Evolutionary conservation across 75 land plant genomes (phyloP), one percentile per base, ranked within the genome.

Genomic region (Azolla pinnata): DNA sequence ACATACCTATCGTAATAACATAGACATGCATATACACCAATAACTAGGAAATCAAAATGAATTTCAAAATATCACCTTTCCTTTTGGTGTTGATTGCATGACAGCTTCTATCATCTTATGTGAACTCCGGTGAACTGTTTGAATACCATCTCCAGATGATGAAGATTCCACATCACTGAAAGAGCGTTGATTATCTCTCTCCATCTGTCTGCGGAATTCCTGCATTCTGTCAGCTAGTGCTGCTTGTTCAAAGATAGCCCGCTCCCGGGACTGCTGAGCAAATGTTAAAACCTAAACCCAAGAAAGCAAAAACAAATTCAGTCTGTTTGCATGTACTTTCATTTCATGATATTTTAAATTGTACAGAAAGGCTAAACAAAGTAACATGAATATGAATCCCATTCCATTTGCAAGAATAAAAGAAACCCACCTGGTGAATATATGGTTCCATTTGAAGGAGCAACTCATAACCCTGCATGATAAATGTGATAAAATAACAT

Each of bases 281-380:
- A 81, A 95, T 42, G 99, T 81, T 53, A 95, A 67, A 17, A 95
- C 99, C 98, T 93, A 77, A n/a, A n/a, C n/a, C n/a, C n/a, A n/a
- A n/a, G n/a, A n/a, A n/a, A n/a, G n/a, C n/a, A n/a, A n/a, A n/a
- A n/a, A n/a, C n/a, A n/a, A n/a, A n/a, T n/a, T n/a, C n/a, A n/a
- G n/a, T n/a, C n/a, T n/a, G n/a, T n/a, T n/a, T n/a, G n/a, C n/a
- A n/a, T n/a, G n/a, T n/a, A n/a, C n/a, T n/a, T n/a, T n/a, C n/a
- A n/a, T n/a, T n/a, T n/a, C n/a, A n/a, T n/a, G n/a, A n/a, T n/a
- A n/a, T n/a, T n/a, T n/a, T n/a, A n/a, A n/a, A n/a, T n/a, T n/a
- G n/a, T n/a, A 35, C 40, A 35, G 40, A 35, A 35, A 35, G 12
- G 40, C 12, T 35, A 12, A 12, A 5, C 10, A 35, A 5, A 35